Base-by-base conservation (phyloP, 768 basidiomycete genomes). In the Mycena filopes region DNA sequence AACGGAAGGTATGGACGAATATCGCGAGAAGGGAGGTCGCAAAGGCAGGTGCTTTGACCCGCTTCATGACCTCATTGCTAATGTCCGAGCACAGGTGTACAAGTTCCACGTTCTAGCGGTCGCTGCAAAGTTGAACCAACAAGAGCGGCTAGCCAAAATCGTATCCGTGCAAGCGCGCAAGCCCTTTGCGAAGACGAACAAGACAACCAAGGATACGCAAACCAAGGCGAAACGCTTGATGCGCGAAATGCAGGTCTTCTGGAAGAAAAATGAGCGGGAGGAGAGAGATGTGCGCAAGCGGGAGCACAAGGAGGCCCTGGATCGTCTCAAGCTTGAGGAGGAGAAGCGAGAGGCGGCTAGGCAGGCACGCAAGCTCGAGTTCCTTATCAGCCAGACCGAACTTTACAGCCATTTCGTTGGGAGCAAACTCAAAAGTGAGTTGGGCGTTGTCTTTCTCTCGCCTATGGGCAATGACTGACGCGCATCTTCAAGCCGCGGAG, bases 351-450 rank as follows among this genome's bases (percentile, higher is more conserved):
- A 99, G 78, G 92, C 93, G 15, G 92, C 96, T 41, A 84, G 98
- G 55, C 95, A 97, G 76, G 94, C 96, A 15, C 87, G 97, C 70
- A 98, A 99, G 77, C 87, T 99, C 26, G 98, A 99, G 80, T 99
- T 99, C 81, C 83, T 99, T 78, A 96, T 99, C 77, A 98, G 94
- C 63, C 97, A 99, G 78, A 99, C 98, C 4, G 98, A 99, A 76
- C 86, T 99, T 10, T 99, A 99, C 79, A 96, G 94, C 70, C 98
- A 99, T 81, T 99, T 99, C 85, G 96, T 99, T 63, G 97, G 97
- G 33, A 98, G 90, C 79, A 99, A 99, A 80, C 86, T 95, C 56
- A 94, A 94, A 77, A 95, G 93, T 94, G 77, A 71, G 89, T 79
- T 38, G 20, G 43, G 33, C 40, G 21, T 48, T 40, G 7, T 36